Conservation (phyloP, 1,284 basidiomycete species). For the Anthracocystis walkeri region DNA sequence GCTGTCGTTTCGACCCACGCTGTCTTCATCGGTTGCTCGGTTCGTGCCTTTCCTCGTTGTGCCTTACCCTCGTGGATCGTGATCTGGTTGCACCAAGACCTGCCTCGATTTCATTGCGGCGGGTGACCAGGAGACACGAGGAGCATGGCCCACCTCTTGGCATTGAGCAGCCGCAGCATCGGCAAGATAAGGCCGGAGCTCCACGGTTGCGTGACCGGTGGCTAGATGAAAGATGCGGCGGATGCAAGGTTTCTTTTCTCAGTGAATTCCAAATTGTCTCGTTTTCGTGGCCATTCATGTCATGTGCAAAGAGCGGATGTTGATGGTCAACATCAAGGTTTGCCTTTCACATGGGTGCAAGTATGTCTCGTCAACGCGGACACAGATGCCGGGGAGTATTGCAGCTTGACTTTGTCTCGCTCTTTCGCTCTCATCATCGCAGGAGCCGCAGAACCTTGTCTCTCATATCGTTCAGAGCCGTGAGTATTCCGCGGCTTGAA, state of each 20-base stretch:
- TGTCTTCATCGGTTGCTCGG: background rate
- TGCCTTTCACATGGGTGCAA: constrained; percentile 12
- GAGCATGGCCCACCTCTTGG: constrained; percentile 6
- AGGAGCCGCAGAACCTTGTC: constrained; percentile 20
- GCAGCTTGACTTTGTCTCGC: background rate
- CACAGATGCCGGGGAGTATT: constrained; percentile 15
- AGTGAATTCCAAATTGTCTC: background rate
- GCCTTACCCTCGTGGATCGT: background rate
- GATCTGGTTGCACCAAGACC: background rate
- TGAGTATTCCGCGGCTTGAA: background rate
- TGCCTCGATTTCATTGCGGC: background rate
- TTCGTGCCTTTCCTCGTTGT: background rate
- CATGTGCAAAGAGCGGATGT: constrained; percentile 12
- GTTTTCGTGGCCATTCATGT: background rate
- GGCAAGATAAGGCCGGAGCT: constrained; percentile 9
- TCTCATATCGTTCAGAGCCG: too few species aligned
- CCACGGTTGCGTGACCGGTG: constrained; percentile 5
- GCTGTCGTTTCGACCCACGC: too few species aligned
- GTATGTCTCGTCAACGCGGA: constrained; percentile 14
- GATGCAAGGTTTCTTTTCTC: background rate
- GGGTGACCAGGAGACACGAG: background rate
- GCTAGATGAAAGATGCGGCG: constrained; percentile 1
- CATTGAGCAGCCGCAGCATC: background rate
- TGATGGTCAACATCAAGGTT: constrained; percentile 40
- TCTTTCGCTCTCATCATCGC: background rate